Evolutionary conservation across 129 eudicot species (phyloP), one percentile per base, ranked within the genome.

Genomic region (Arctium minus): DNA sequence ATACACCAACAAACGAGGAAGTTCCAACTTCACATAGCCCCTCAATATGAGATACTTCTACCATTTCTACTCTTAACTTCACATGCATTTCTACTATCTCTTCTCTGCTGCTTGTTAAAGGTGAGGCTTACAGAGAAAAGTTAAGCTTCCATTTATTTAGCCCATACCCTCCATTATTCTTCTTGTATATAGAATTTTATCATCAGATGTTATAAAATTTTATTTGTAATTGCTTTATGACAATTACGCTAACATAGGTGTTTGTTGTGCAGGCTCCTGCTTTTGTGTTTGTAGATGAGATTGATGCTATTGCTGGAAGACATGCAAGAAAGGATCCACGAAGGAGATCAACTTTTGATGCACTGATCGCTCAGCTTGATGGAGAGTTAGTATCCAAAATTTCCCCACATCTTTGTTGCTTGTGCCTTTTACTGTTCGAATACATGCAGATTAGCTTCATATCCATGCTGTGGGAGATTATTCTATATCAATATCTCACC

Each of bases 251-350:
- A 9, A 81, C 62, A 22, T 36, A 4, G 42, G 12, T 73, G 68
- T 80, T 33, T 39, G 70, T 74, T 75, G 50, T 85, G 84, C 84
- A 95, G 99, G 99, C 97, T 79, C 99, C 99, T 76, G 87, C 97
- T 48, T 96, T 96, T 93, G 86, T 96, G 79, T 96, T 96, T 86
- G 90, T 96, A 69, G 99, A 96, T 82, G 97, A 96, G 82, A 91
- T 96, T 68, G 99, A 96, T 86, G 97, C 99, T 73, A 91, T 96
- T 81, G 99, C 97, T 70, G 97, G 99, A 82, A 91, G 94, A 84
- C 92, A 93, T 89, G 94, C 97, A 76, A 82, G 87, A 81, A 90
- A 89, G 81, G 99, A 93, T 87, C 94, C 99, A 60, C 84, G 91
- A 81, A 93, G 99, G 79, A 88, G 83, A 80, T 88, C 94, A 74